Base-by-base conservation (phyloP, 371 early-diverging fungal genomes). In the Mortierella sp. region DNA sequence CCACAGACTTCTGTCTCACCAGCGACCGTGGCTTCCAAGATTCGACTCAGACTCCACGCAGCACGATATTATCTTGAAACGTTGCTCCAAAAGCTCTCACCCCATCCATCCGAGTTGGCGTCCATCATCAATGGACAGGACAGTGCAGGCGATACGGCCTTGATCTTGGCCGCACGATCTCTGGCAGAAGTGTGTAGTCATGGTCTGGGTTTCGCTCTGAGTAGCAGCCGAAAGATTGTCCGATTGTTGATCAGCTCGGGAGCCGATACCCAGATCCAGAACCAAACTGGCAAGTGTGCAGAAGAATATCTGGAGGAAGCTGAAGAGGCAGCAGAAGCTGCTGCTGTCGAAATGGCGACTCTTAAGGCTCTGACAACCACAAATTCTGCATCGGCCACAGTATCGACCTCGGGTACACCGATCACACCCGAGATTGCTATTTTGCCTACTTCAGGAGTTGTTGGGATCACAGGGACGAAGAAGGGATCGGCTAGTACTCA, bases 131-230 rank as follows among this genome's bases (percentile, higher is more conserved):
- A 95, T 67, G 64, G 86, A 12, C 88, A 91, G 71, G 97, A 97
- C 68, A 81, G 66, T 51, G 88, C 89, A 37, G 99, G 99, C 2
- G 93, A 98, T 66, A 97, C 99, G 0, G 95, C 97, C 9, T 75
- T 97, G 51, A 94, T 90, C 64, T 88, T 98, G 66, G 97, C 97
- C 0, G 94, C 95, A 0, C 82, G 94, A 5, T 37, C 37, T 37
- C 37, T 37, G 9, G 37, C 37, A 9, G 5, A 37, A 37, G 37
- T 37, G 5, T 37, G 37, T 37, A 37, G 37, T 9, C 37, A 37
- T 37, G 37, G 37, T 9, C 92, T 90, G 56, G 86, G 96, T 43
- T 94, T 95, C 1, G 92, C 94, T 16, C 83, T 92, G 21, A 82
- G 88, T 7, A 94, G 94, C 16, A 90, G 90, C 63, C 83, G 88